A percentile compares a stretch with the other conserved stretches of the same genome.
Conservation (phyloP, 345 rosid genomes). For the Brassica carinata region DNA sequence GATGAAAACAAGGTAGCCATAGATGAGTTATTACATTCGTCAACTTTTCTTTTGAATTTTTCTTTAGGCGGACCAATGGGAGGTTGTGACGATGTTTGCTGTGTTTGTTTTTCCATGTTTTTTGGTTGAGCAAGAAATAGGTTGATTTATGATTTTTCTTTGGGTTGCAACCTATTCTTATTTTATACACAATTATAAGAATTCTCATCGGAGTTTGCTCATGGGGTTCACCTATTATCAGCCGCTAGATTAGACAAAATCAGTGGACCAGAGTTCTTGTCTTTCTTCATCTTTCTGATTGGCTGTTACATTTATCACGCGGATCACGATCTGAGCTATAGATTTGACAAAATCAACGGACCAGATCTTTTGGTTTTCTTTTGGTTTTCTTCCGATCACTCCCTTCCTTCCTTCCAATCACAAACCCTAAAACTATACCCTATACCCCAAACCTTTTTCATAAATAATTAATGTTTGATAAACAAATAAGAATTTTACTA, state of each 20-base stretch:
- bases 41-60: background rate
- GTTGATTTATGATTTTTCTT: background rate
- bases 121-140: background rate
- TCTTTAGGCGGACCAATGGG: background rate
- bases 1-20: background rate
- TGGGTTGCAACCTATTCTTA: background rate
- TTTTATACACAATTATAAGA: background rate
- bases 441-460: background rate
- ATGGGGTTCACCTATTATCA: background rate
- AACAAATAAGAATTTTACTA: too few species aligned
- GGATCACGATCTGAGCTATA: too few species aligned
- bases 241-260: background rate
- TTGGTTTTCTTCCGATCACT: too few species aligned
- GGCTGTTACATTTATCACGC: too few species aligned
- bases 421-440: background rate
- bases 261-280: too few species aligned
- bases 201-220: background rate
- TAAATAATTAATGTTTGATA: too few species aligned
- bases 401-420: background rate
- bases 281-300: too few species aligned
- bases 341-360: too few species aligned
- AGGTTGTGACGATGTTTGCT: background rate
- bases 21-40: background rate
- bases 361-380: too few species aligned
- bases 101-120: background rate